Conservation (phyloP, 2,329 filamentous ascomycete genomes). For the Scolecobasidium constrictum region DNA sequence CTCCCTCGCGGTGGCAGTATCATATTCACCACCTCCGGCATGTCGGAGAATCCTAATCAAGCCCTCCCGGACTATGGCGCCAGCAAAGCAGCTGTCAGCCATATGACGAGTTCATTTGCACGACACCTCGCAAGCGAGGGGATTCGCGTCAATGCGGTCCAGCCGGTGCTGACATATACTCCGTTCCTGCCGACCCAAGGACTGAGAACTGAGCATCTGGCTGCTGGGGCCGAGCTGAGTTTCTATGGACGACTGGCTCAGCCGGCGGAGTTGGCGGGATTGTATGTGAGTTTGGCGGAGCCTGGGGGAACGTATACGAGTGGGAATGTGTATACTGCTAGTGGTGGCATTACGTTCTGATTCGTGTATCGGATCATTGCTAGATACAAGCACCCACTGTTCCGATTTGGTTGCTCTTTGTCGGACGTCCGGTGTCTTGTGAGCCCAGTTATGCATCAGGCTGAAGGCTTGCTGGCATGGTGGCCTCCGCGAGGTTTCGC, state of each 20-base stretch:
- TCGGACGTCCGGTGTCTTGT: too few relatives aligned
- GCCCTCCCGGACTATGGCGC: constrained; percentile 43
- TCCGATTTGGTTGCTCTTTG: too few relatives aligned
- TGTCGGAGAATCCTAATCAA: constrained; percentile 38
- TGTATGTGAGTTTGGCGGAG: constrained; percentile 19
- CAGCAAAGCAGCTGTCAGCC: constrained; percentile 48
- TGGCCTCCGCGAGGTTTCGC: too few relatives aligned
- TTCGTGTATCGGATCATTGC: too few relatives aligned
- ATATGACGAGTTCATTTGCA: constrained; percentile 43
- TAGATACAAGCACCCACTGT: too few relatives aligned
- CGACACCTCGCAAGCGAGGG: constrained; percentile 44
- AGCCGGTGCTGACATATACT: constrained; percentile 25
- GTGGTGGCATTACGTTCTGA: too few relatives aligned
- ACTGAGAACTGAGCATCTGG: constrained; percentile 17
- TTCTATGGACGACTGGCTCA: constrained; percentile 20
- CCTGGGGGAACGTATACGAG: constrained; percentile 18
- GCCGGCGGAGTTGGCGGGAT: constrained; percentile 19
- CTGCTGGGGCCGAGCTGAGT: constrained; percentile 14
- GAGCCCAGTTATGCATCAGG: too few relatives aligned
- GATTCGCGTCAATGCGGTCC: constrained; percentile 40
- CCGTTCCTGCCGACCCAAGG: constrained; percentile 32
- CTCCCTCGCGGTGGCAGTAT: constrained; percentile 44
- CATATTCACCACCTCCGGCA: constrained; percentile 41
- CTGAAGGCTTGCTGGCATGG: too few relatives aligned
- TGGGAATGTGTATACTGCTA: too few relatives aligned